phyloP scores from a whole-genome alignment of 257 asterid genomes.

The Gentiana macrophylla region DNA sequence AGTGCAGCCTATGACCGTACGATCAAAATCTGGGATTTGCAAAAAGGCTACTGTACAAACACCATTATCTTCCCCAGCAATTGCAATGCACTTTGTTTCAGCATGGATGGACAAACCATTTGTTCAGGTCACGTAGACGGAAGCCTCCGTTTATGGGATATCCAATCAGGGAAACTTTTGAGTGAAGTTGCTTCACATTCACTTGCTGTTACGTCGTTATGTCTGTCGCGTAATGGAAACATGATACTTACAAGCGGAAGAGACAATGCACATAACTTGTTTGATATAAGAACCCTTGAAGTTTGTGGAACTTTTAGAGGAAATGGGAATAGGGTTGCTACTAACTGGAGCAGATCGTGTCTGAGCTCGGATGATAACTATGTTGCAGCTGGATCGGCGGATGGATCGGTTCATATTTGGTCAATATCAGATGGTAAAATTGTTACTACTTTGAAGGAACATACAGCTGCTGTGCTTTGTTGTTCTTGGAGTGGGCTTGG shows the following conservation, averaged over 20 bases:
- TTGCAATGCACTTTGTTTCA: constrained; percentile 75
- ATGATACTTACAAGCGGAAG: constrained; percentile 83
- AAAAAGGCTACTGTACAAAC: constrained; percentile 69
- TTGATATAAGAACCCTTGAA: constrained; percentile 77
- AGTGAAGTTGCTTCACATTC: constrained; percentile 92
- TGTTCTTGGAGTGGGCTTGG: constrained; percentile 88
- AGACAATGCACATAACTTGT: constrained; percentile 77
- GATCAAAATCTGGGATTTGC: constrained; percentile 91
- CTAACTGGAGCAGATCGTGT: constrained; percentile 92
- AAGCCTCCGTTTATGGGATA: constrained; percentile 80
- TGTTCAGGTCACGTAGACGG: constrained; percentile 92
- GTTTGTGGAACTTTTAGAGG: constrained; percentile 65
- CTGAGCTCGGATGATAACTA: constrained; percentile 77
- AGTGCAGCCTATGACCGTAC: constrained; percentile 95
- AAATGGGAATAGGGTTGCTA: constrained; percentile 52
- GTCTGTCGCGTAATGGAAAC: constrained; percentile 70
- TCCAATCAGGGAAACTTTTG: constrained; percentile 68
- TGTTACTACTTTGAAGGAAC: constrained; percentile 79
- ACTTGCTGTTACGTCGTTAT: constrained; percentile 65
- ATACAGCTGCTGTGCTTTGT: constrained; percentile 53
- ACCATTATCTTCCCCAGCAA: constrained; percentile 76
- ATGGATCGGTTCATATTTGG: constrained; percentile 86
- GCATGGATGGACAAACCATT: constrained; percentile 80
- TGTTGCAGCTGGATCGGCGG: constrained; percentile 82
- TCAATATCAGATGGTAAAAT: constrained; percentile 47